Evolutionary conservation across 2,329 filamentous ascomycete genomes (phyloP).

Genomic region (Stachybotrys elegans): DNA sequence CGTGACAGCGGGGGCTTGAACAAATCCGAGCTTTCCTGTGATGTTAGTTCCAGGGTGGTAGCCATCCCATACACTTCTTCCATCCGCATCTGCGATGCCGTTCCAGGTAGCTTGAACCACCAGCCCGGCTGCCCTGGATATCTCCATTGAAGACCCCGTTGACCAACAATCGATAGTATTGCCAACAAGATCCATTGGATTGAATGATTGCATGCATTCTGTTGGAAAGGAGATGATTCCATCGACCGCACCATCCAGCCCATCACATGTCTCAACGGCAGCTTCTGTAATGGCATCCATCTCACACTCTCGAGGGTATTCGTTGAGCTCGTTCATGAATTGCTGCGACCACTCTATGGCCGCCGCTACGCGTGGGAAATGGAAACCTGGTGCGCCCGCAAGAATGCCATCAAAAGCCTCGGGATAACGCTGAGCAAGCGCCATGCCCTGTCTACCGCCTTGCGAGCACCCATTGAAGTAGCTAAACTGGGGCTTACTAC

Average conservation of each 20-base stretch:
- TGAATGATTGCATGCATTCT: no score
- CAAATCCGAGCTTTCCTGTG: not conserved
- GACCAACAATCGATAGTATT: no score
- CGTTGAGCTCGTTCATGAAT: not conserved
- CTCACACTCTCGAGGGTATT: not conserved
- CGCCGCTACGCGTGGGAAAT: conserved; percentile 14
- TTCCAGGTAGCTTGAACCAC: no score
- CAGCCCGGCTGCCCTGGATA: no score
- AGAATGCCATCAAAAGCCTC: conserved; percentile 49
- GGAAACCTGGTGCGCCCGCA: conserved; percentile 32
- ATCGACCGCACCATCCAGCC: conserved; percentile 39
- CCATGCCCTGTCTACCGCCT: conserved; percentile 49
- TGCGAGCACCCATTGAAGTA: conserved; percentile 48
- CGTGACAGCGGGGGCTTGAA: not conserved
- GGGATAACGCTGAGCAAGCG: conserved; percentile 43
- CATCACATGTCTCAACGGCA: conserved; percentile 38
- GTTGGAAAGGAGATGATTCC: conserved; percentile 40
- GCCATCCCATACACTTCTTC: no score
- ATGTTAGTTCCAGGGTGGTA: not conserved
- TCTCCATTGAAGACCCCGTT: no score
- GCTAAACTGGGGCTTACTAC: conserved; percentile 33
- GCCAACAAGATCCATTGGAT: no score
- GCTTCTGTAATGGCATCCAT: conserved; percentile 23
- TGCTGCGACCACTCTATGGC: not conserved
- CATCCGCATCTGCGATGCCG: no score